Base-by-base conservation (phyloP, 2,329 filamentous ascomycete species). In the Cladophialophora exuberans region DNA sequence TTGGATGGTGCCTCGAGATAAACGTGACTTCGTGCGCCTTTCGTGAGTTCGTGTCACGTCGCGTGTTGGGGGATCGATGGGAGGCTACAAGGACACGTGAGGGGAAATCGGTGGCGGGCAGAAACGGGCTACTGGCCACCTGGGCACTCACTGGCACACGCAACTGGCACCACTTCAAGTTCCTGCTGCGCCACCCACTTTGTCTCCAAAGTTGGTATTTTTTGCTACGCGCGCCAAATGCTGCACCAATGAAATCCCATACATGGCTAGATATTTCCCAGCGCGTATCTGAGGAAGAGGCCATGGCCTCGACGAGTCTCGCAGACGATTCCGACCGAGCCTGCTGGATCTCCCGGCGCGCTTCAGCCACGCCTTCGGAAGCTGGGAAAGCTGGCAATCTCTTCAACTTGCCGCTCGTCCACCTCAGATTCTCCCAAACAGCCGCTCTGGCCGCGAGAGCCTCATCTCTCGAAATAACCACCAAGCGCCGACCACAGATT, bases 401-500 rank as follows among this genome's bases (percentile, higher is more conserved):
- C 48, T 35, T 35, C 57, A 51, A 20, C 33, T 39, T 54, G 46
- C 49, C 50, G 50, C 50, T 46, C 31, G 48, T 39, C 30, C 28
- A 30, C 41, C 49, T 18, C 28, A 23, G 17, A 13, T 26, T 11
- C 41, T 33, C 31, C 51, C 52, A 45, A 51, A 57, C 52, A 52
- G 60, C 54, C 56, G 50, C 52, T 66, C 43, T 63, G 66, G n/a
- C 20, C 52, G 62, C 41, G 33, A 33, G 47, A 55, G 26, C 45
- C 48, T 61, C 49, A 53, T 51, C 52, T 61, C 52, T 60, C 52
- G 58, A 58, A 61, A 61, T 58, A 61, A 56, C 38, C 28, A 54
- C 31, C 58, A 61, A 61, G 58, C 58, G 58, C 58, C 58, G 58
- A 53, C n/a, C 58, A 52, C 26, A 58, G 49, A 58, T 58, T 58